Conservation (phyloP, 2,329 filamentous ascomycete genomes). For the Penicillium thymicola region DNA sequence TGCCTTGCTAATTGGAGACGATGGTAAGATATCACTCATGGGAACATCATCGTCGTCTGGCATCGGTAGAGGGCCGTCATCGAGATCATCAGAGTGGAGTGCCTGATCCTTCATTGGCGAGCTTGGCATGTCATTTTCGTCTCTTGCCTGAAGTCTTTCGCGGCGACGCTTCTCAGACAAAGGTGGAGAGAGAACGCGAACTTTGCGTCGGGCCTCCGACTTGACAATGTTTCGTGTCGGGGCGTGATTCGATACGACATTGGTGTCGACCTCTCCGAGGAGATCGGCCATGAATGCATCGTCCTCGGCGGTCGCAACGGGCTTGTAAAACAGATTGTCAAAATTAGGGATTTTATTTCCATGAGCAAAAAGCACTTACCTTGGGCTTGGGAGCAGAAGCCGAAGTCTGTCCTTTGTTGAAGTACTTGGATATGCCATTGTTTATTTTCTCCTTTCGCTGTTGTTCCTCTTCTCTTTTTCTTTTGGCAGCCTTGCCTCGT, state of each 20-base stretch:
- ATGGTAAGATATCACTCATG: slow-evolving; percentile 85
- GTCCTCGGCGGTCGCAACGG: slow-evolving; percentile 77
- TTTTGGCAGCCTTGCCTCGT: slow-evolving; percentile 66
- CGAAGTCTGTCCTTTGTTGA: slow-evolving; percentile 66
- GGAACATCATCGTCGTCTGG: slow-evolving; percentile 70
- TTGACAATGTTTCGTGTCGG: slow-evolving; percentile 64
- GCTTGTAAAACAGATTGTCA: slow-evolving; percentile 47
- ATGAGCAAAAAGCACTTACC: slow-evolving; percentile 47
- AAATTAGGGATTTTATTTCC: background rate
- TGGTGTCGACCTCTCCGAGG: slow-evolving; percentile 82
- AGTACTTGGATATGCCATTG: slow-evolving; percentile 91
- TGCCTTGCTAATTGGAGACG: slow-evolving; percentile 79
- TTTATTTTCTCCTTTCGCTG: slow-evolving; percentile 83
- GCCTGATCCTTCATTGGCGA: slow-evolving; percentile 41
- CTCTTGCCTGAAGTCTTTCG: slow-evolving; percentile 51
- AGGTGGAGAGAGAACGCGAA: slow-evolving; percentile 74
- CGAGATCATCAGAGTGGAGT: slow-evolving; percentile 47
- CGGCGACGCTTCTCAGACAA: slow-evolving; percentile 52
- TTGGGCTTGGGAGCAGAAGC: slow-evolving; percentile 70
- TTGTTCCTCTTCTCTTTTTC: slow-evolving; percentile 82
- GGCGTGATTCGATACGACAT: slow-evolving; percentile 57
- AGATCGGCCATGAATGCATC: slow-evolving; percentile 82
- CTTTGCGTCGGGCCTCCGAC: slow-evolving; percentile 72
- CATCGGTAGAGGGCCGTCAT: slow-evolving; percentile 54
- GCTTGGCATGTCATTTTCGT: slow-evolving; percentile 47